A percentile compares a stretch with the other conserved stretches of the same genome.
These are phyloP conservation scores for Ophiostoma triangulosporum DNA, from an alignment of 2,329 filamentous ascomycete genomes.

Conservation along the genomic window DNA sequence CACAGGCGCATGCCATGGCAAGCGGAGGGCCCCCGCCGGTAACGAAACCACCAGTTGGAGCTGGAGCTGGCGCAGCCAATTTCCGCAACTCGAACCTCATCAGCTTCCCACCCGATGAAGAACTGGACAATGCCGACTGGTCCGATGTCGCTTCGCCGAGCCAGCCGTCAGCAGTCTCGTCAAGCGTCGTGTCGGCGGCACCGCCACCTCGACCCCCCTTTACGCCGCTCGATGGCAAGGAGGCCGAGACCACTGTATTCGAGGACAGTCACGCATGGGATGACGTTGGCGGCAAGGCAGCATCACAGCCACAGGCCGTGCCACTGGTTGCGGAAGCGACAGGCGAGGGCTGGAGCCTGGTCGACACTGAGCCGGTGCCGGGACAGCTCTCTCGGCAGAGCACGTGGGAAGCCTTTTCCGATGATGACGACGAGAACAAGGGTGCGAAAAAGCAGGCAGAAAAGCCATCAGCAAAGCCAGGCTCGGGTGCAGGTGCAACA, in stretches of 20 bases:
- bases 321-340: slow-evolving; percentile 15
- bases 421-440: slow-evolving; percentile 11
- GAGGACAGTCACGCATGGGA: slow-evolving; percentile 31
- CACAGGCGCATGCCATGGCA: slow-evolving; percentile 8
- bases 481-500: not conserved
- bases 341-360: slow-evolving; percentile 36
- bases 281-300: slow-evolving; percentile 23
- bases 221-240: not conserved
- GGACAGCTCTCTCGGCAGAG: slow-evolving; percentile 23
- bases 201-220: slow-evolving; percentile 13
- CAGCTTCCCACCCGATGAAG: slow-evolving; percentile 23
- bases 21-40: not conserved
- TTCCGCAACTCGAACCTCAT: slow-evolving; percentile 13
- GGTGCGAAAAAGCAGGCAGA: too few relatives aligned
- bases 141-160: slow-evolving; percentile 22
- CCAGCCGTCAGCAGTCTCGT: slow-evolving; percentile 14
- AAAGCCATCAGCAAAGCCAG: not conserved
- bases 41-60: not conserved
- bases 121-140: slow-evolving; percentile 28
- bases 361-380: slow-evolving; percentile 27
- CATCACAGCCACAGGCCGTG: slow-evolving; percentile 4
- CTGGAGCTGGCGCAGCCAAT: not conserved
- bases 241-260: not conserved
- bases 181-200: not conserved
- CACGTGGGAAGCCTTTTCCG: slow-evolving; percentile 26